Evolutionary conservation across 306 rosid genomes (phyloP), one percentile per base, ranked within the genome.

Genomic region (Lupinus albus): DNA sequence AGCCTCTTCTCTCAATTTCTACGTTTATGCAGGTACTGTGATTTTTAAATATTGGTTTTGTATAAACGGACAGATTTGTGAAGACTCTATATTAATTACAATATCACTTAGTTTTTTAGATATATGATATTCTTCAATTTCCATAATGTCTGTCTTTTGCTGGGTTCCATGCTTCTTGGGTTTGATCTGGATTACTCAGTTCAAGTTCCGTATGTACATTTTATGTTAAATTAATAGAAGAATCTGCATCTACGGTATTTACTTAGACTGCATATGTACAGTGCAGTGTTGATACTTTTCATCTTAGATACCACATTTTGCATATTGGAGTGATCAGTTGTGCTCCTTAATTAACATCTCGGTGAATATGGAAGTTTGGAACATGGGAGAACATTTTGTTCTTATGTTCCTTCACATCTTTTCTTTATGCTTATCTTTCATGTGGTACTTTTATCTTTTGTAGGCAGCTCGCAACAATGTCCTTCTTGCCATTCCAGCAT

Each of bases 401-500:
- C 15, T 61, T 33, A 11, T 35, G 20, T 67, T 72, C 61, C 21
- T 73, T 67, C 60, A 60, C 28, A 56, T 36, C 21, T 55, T 25
- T 25, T 72, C 64, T 11, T 50, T 36, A 36, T 76, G 64, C 52
- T 69, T 69, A 49, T 76, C 54, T 30, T 47, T 36, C 45, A 47
- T 25, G 74, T 61, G 64, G 58, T 64, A 41, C 53, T 61, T 41
- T 78, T 33, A 9, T 64, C 68, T 62, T 74, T 75, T 78, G 81
- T 80, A 94, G 99, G 97, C 99, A 25, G 99, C 99, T 78, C 95
- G 97, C 65, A 90, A 50, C 83, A 94, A 94, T 76, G 92, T 54
- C 64, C 99, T 94, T 81, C 99, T 94, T 54, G 99, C 99, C 55
- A 81, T 94, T 77, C 99, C 99, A 49, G 99, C 99, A 64, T 54